Percentiles rank a stretch among this genome's conserved stretches.
phyloP scores from a whole-genome alignment of 305 asterid species.

The Fraxinus xanthoxyloides region DNA sequence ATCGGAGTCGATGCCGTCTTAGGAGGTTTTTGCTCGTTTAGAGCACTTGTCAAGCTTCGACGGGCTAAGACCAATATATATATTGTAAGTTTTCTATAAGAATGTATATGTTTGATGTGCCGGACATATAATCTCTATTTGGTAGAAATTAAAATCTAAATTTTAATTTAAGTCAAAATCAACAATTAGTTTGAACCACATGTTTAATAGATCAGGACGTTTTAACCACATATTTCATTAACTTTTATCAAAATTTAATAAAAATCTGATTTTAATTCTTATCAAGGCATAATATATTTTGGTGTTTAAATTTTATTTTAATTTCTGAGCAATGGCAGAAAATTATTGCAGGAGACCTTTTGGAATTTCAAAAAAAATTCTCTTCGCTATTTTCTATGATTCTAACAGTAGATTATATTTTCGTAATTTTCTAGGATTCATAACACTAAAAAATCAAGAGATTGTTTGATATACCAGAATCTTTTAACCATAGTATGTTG shows the following conservation, averaged over 20 bases:
- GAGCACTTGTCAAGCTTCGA: not conserved
- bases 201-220: too few species aligned
- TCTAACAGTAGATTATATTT: not conserved
- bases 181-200: too few species aligned
- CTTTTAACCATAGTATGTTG: not conserved
- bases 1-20: not conserved
- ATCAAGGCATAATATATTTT: not conserved
- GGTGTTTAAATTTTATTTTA: not conserved
- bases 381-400: not conserved
- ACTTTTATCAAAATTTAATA: too few species aligned
- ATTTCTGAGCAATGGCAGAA: not conserved
- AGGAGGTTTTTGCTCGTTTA: not conserved
- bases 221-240: too few species aligned
- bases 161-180: too few species aligned
- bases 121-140: not conserved
- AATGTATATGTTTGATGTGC: not conserved
- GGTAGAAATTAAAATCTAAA: too few species aligned
- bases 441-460: not conserved
- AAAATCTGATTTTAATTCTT: too few species aligned
- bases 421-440: not conserved
- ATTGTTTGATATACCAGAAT: too few species aligned
- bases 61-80: not conserved
- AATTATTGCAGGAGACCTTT: not conserved
- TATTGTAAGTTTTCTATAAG: not conserved
- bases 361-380: not conserved